Evolutionary conservation across 2,329 filamentous ascomycete species (phyloP).

Genomic region (Tolypocladium pustulatum): DNA sequence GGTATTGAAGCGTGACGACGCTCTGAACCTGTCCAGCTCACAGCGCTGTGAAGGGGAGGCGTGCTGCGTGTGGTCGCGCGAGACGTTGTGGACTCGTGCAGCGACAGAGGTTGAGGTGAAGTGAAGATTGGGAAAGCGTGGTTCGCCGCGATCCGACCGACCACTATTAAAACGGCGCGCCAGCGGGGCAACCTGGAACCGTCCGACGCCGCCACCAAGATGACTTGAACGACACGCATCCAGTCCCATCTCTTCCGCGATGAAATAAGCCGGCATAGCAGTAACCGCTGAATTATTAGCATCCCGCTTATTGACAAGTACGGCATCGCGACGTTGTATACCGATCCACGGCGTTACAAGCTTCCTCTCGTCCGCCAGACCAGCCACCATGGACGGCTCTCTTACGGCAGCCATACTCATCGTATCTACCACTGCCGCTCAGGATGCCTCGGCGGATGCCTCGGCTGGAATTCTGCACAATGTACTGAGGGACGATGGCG

Average conservation of each 20-base stretch:
- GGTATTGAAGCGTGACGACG: background rate
- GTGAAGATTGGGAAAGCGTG: background rate
- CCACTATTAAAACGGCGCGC: background rate
- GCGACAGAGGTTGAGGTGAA: background rate
- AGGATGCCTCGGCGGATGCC: slow-evolving; percentile 69
- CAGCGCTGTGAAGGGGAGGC: background rate
- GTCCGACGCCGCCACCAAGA: background rate
- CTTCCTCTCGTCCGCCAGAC: background rate
- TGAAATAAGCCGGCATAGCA: background rate
- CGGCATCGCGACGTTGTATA: background rate
- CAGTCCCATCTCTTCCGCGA: background rate
- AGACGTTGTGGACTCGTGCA: background rate
- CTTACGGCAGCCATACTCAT: slow-evolving; percentile 73
- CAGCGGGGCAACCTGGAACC: background rate
- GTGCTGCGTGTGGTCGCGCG: background rate
- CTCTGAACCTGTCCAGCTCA: background rate
- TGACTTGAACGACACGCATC: background rate
- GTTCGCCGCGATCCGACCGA: background rate
- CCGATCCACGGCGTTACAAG: background rate
- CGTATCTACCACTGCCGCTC: slow-evolving; percentile 80
- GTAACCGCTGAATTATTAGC: background rate
- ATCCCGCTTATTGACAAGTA: background rate
- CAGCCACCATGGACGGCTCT: slow-evolving; percentile 18
- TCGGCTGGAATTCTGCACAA: slow-evolving; percentile 56
- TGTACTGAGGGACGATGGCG: slow-evolving; percentile 57